Conservation (phyloP, 257 asterid genomes). For the Craterostigma plantagineum region DNA sequence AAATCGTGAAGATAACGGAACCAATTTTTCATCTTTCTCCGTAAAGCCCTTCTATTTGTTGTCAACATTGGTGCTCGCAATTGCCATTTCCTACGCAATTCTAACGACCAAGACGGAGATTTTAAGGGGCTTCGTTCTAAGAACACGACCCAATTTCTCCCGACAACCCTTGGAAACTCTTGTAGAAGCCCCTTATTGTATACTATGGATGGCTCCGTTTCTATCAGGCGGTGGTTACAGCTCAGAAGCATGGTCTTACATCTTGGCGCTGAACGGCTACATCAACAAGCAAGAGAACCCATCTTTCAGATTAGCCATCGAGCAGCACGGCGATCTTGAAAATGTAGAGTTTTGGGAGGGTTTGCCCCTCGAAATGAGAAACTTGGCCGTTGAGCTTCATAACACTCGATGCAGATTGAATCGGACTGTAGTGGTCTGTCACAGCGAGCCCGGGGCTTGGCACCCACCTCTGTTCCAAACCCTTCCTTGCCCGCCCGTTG, state of each 20-base stretch:
- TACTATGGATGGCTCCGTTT: slow-evolving; percentile 93
- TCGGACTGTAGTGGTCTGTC: slow-evolving; percentile 64
- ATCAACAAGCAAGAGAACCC: slow-evolving; percentile 19
- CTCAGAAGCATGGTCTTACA: slow-evolving; percentile 92
- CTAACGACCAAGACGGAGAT: no score
- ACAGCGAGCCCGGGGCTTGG: slow-evolving; percentile 98
- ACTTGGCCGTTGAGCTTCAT: slow-evolving; percentile 34
- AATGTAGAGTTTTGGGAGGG: slow-evolving; percentile 63
- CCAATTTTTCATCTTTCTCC: no score
- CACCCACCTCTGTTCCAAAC: slow-evolving; percentile 66
- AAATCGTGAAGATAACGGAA: no score
- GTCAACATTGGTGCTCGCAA: no score
- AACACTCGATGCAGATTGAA: slow-evolving; percentile 29
- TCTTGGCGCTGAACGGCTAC: slow-evolving; percentile 33
- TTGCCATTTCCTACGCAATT: no score
- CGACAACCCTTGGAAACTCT: no score
- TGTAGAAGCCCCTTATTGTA: slow-evolving; percentile 25
- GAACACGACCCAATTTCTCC: no score
- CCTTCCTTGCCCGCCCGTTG: slow-evolving; percentile 51
- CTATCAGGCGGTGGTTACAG: slow-evolving; percentile 91
- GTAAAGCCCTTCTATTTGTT: no score
- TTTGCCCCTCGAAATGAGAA: slow-evolving; percentile 39
- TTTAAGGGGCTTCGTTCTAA: no score
- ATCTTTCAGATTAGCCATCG: slow-evolving; percentile 34
- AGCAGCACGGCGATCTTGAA: slow-evolving; percentile 64